These are phyloP conservation scores for Postia placenta DNA, from an alignment of 768 basidiomycete species.

Conservation along the genomic window DNA sequence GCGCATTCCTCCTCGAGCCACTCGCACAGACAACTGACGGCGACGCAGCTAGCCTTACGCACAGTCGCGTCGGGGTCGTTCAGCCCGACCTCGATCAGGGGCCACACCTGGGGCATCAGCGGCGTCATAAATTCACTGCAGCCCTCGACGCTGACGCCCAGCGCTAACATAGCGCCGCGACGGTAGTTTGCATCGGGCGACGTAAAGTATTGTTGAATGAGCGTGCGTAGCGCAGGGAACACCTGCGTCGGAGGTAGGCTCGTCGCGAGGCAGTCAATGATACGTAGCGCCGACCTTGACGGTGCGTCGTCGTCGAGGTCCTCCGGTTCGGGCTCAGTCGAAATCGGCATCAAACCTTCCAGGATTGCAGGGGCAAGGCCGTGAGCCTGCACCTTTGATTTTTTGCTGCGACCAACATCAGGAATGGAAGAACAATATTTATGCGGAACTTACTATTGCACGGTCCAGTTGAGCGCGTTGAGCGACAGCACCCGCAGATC, in stretches of 20 bases:
- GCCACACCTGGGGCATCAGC: constrained; percentile 89
- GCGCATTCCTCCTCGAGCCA: constrained; percentile 95
- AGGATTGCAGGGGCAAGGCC: constrained; percentile 82
- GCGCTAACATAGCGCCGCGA: constrained; percentile 90
- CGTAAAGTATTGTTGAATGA: constrained; percentile 81
- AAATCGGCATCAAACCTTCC: constrained; percentile 88
- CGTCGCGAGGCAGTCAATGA: constrained; percentile 89
- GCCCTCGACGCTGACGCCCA: constrained; percentile 94
- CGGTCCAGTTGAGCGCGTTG: constrained; percentile 93
- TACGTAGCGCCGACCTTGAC: constrained; percentile 88
- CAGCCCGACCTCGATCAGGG: constrained; percentile 84
- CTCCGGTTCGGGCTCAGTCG: constrained; percentile 89
- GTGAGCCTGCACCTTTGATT: constrained; percentile 86
- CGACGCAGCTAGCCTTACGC: constrained; percentile 92
- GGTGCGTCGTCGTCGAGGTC: constrained; percentile 93
- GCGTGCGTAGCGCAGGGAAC: constrained; percentile 81
- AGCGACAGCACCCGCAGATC: constrained; percentile 87
- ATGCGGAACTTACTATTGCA: constrained; percentile 70
- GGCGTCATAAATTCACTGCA: constrained; percentile 98
- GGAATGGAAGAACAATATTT: constrained; percentile 6
- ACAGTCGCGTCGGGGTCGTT: constrained; percentile 79
- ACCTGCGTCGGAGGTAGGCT: constrained; percentile 92
- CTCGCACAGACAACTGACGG: constrained; percentile 94
- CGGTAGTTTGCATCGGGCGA: constrained; percentile 75
- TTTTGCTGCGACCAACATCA: constrained; percentile 59